Evolutionary conservation across 192 early-diverging fungal genomes (phyloP).

Genomic region (Umbelopsis ramanniana): DNA sequence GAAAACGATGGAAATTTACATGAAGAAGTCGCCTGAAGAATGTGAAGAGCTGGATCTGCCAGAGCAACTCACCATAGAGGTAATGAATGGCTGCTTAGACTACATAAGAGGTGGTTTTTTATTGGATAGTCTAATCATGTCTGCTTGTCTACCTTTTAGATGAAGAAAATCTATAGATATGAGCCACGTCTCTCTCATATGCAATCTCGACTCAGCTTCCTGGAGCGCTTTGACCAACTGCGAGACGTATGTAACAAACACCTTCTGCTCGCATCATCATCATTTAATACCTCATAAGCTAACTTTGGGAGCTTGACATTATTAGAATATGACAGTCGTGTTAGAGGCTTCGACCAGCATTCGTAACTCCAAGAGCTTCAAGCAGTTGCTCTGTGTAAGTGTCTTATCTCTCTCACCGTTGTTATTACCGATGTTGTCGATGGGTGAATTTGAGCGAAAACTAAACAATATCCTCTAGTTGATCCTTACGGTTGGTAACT

Average conservation of each 20-base stretch:
- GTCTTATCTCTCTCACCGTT: background rate
- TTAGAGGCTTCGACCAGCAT: constrained; percentile 64
- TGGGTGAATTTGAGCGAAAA: background rate
- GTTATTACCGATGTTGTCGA: background rate
- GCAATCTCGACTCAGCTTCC: constrained; percentile 66
- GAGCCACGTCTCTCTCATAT: constrained; percentile 71
- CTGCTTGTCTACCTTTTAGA: constrained; percentile 33
- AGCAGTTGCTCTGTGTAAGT: constrained; percentile 66
- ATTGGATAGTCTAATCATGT: background rate
- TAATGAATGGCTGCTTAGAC: background rate
- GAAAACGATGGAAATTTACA: constrained; percentile 27
- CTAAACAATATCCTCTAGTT: constrained; percentile 36
- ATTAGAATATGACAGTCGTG: constrained; percentile 55
- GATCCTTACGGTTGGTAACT: constrained; percentile 80
- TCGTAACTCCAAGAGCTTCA: constrained; percentile 66
- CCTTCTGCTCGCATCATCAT: background rate
- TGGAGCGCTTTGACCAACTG: constrained; percentile 64
- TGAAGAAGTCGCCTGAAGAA: constrained; percentile 49
- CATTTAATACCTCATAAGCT: background rate
- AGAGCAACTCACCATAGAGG: constrained; percentile 72
- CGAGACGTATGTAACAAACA: constrained; percentile 44
- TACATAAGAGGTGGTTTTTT: background rate
- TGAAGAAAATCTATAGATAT: constrained; percentile 73
- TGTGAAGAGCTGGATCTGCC: constrained; percentile 60
- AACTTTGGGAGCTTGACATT: background rate